phyloP scores from a whole-genome alignment of 2,329 filamentous ascomycete genomes.

The Alternaria novae-zelandiae region DNA sequence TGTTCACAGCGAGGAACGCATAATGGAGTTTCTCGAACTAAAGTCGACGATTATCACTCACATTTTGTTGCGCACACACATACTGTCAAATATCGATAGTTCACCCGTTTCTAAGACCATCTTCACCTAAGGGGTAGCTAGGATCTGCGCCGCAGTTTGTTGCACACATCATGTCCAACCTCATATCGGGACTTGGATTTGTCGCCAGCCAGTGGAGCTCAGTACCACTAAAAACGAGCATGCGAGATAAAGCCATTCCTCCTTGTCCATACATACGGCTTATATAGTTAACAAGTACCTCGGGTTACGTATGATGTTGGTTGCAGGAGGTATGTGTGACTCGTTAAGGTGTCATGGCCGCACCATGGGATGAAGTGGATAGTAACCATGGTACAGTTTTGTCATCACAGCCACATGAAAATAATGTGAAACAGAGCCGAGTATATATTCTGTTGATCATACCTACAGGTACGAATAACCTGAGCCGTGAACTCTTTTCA shows the following conservation, averaged over 20 bases:
- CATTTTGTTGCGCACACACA: background rate
- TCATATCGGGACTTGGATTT: background rate
- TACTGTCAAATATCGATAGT: background rate
- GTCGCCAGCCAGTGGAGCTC: background rate
- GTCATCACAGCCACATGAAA: background rate
- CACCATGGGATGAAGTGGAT: background rate
- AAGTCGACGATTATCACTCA: background rate
- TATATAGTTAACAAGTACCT: background rate
- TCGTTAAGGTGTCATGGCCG: background rate
- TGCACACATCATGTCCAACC: background rate
- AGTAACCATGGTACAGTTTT: background rate
- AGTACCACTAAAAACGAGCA: background rate
- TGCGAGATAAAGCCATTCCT: background rate
- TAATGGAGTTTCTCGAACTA: too few relatives aligned
- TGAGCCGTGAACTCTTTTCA: background rate
- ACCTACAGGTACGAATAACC: background rate
- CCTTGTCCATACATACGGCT: background rate
- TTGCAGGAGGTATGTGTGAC: background rate
- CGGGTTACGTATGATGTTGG: background rate
- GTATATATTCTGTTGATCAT: background rate
- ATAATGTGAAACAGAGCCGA: background rate
- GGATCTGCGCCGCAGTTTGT: background rate
- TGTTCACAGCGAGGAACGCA: too few relatives aligned
- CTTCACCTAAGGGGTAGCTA: too few relatives aligned
- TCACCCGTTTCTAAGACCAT: too few relatives aligned